These are phyloP conservation scores for Trichoderma semiorbis DNA, from an alignment of 2,329 filamentous ascomycete genomes.

Conservation along the genomic window DNA sequence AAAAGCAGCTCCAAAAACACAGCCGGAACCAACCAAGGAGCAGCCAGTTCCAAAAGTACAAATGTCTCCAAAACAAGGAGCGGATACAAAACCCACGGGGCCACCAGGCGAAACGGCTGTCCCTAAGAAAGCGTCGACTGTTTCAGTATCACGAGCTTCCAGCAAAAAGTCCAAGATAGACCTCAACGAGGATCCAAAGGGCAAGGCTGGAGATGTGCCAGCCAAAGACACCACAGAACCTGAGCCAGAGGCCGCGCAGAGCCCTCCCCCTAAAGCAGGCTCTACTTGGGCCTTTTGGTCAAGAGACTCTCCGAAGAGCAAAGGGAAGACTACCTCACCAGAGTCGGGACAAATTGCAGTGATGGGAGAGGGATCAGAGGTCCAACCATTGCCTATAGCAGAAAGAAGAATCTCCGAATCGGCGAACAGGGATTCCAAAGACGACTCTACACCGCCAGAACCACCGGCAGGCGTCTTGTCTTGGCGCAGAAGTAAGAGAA, in stretches of 20 bases:
- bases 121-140: not conserved
- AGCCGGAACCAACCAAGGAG: slow-evolving; percentile 4
- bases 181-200: slow-evolving; percentile 21
- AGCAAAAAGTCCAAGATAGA: slow-evolving; percentile 2
- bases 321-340: slow-evolving; percentile 30
- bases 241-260: slow-evolving; percentile 28
- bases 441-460: slow-evolving; percentile 32
- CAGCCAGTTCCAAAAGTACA: not conserved
- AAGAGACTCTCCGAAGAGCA: slow-evolving; percentile 46
- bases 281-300: slow-evolving; percentile 85
- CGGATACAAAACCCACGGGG: not conserved
- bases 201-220: slow-evolving; percentile 40
- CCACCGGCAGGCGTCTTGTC: slow-evolving; percentile 26
- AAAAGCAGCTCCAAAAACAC: not conserved
- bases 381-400: slow-evolving; percentile 48
- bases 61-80: not conserved
- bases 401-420: slow-evolving; percentile 41
- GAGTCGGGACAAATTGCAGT: slow-evolving; percentile 55
- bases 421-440: slow-evolving; percentile 32
- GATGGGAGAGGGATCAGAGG: slow-evolving; percentile 54
- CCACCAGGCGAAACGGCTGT: not conserved
- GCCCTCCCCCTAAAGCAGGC: slow-evolving; percentile 46
- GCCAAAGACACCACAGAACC: slow-evolving; percentile 39
- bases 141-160: not conserved
- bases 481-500: slow-evolving; percentile 44